These are phyloP conservation scores for Gryganskiella cystojenkinii DNA, from an alignment of 192 early-diverging fungal species.

Conservation along the genomic window DNA sequence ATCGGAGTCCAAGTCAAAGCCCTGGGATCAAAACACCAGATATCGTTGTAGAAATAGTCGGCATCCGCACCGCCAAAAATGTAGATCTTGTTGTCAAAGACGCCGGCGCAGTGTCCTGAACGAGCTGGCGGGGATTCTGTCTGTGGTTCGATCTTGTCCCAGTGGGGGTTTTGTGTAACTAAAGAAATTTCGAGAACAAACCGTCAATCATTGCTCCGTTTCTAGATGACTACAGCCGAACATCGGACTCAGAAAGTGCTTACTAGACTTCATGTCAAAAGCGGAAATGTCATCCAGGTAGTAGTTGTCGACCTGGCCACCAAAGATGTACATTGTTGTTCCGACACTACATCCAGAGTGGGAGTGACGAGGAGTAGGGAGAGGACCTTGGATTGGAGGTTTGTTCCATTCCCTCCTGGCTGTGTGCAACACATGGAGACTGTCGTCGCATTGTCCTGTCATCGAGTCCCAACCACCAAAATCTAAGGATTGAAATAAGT, in stretches of 20 bases:
- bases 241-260: too few species aligned
- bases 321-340: slow-evolving; percentile 54
- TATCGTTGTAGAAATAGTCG: slow-evolving; percentile 63
- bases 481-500: slow-evolving; percentile 26
- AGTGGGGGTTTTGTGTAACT: slow-evolving; percentile 43
- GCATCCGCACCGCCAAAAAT: slow-evolving; percentile 65
- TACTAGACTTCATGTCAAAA: slow-evolving; percentile 61
- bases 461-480: slow-evolving; percentile 49
- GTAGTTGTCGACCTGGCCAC: slow-evolving; percentile 38
- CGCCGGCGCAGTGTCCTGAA: slow-evolving; percentile 43
- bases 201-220: too few species aligned
- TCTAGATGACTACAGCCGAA: too few species aligned
- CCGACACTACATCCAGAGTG: slow-evolving; percentile 39
- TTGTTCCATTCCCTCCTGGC: slow-evolving; percentile 52
- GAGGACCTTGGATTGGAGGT: slow-evolving; percentile 35
- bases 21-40: slow-evolving; percentile 64
- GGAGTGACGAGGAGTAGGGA: slow-evolving; percentile 43
- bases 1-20: slow-evolving; percentile 58
- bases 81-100: slow-evolving; percentile 38
- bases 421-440: slow-evolving; percentile 43
- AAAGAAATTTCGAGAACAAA: neutral
- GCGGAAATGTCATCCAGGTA: slow-evolving; percentile 59
- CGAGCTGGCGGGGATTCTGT: slow-evolving; percentile 52
- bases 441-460: slow-evolving; percentile 46
- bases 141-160: slow-evolving; percentile 47